Conservation (phyloP, 2,329 filamentous ascomycete species). For the Zalaria sp. region DNA sequence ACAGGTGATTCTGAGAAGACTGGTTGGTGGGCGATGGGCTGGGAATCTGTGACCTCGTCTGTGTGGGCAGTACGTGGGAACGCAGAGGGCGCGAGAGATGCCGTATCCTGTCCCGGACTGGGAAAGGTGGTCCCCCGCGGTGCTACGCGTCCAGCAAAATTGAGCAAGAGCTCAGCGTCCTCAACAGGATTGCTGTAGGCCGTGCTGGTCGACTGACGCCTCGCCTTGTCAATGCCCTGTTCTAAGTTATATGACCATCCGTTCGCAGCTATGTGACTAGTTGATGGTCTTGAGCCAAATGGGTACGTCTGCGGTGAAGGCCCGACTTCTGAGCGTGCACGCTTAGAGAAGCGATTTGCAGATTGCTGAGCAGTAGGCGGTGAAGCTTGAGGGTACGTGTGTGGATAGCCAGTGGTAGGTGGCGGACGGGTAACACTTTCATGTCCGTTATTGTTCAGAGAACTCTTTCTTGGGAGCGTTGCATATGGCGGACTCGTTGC, state of each 20-base stretch:
- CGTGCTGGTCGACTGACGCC: conserved; percentile 6
- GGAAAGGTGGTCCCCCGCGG: not conserved
- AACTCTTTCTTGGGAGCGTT: conserved; percentile 1
- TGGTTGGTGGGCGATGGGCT: too few species aligned
- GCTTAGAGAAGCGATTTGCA: conserved; percentile 29
- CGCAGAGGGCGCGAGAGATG: conserved; percentile 6
- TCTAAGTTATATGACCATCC: conserved; percentile 24
- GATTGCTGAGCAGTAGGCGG: conserved; percentile 7
- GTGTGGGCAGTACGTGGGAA: not conserved
- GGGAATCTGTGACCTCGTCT: too few species aligned
- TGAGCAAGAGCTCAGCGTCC: conserved; percentile 31
- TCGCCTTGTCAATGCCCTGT: conserved; percentile 19
- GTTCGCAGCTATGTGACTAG: conserved; percentile 26
- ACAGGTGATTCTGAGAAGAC: too few species aligned
- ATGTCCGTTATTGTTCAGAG: conserved; percentile 2
- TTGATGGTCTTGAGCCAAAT: conserved; percentile 27
- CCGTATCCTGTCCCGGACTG: not conserved
- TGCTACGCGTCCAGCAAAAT: conserved; percentile 19
- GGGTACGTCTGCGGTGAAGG: conserved; percentile 28
- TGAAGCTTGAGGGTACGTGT: conserved; percentile 4
- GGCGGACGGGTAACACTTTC: not conserved
- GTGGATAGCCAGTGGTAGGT: conserved; percentile 5
- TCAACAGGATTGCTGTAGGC: conserved; percentile 22
- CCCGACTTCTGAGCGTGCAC: conserved; percentile 44
- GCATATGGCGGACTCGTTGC: conserved; percentile 20